Evolutionary conservation across 805 yeast species (phyloP).

Genomic region (Candida sithepensis): DNA sequence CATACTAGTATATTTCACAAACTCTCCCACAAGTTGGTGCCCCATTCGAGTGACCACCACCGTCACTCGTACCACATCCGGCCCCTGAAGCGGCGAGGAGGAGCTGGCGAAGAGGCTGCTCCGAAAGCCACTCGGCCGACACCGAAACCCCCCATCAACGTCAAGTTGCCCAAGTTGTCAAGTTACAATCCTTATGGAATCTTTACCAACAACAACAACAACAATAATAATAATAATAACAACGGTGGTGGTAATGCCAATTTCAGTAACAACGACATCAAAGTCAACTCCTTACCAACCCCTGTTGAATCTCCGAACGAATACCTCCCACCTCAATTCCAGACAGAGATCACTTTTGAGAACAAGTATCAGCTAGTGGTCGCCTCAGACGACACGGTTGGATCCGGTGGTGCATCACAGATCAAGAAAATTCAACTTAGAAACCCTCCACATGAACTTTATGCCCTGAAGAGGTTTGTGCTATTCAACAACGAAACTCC

Average conservation of each 20-base stretch:
- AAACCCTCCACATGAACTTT: constrained; percentile 36
- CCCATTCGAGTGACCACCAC: not conserved
- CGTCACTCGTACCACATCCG: not conserved
- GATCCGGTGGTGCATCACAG: constrained; percentile 70
- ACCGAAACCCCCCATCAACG: not conserved
- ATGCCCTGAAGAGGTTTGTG: constrained; percentile 64
- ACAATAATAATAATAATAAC: not conserved
- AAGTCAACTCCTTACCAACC: constrained; percentile 36
- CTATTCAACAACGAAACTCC: constrained; percentile 57
- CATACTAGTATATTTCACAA: not conserved
- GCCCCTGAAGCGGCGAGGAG: not conserved
- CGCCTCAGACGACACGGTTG: constrained; percentile 38
- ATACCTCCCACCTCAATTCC: constrained; percentile 51
- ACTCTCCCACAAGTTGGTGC: not conserved
- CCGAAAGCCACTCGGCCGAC: not conserved
- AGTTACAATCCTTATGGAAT: constrained; percentile 61
- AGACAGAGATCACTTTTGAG: constrained; percentile 43
- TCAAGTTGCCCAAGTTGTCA: constrained; percentile 34
- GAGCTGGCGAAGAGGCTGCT: not conserved
- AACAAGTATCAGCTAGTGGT: constrained; percentile 51
- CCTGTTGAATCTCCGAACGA: constrained; percentile 67
- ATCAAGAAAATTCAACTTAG: constrained; percentile 47
- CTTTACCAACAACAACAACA: constrained; percentile 28
- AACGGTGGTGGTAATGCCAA: not conserved
- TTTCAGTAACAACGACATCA: not conserved